Percentiles rank a stretch among this genome's conserved stretches.
These are phyloP conservation scores for Acanthamoeba royreba DNA, from an alignment of 208 protist genomes.

Conservation along the genomic window DNA sequence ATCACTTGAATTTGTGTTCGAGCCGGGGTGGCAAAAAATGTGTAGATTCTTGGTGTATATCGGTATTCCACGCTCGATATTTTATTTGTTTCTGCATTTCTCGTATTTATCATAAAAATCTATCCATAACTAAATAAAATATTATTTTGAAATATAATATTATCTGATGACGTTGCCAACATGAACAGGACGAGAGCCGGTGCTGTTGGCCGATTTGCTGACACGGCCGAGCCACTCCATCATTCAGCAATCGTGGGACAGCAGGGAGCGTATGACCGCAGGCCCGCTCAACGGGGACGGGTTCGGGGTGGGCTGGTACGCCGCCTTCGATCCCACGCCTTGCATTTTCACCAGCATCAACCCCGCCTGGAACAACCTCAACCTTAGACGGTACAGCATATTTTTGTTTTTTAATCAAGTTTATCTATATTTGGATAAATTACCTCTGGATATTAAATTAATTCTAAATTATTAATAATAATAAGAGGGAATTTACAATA, in stretches of 20 bases:
- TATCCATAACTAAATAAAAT: too few species aligned
- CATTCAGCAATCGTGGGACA: slow-evolving; percentile 34
- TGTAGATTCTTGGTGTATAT: not conserved
- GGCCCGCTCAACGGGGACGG: slow-evolving; percentile 49
- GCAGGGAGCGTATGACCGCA: slow-evolving; percentile 18
- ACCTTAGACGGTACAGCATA: not conserved
- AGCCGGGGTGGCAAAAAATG: not conserved
- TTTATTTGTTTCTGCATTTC: too few species aligned
- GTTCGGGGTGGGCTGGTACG: slow-evolving; percentile 51
- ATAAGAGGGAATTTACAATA: too few species aligned
- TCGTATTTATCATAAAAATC: too few species aligned
- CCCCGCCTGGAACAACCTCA: slow-evolving; percentile 56
- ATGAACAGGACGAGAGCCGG: too few species aligned
- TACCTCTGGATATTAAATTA: not conserved
- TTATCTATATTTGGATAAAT: not conserved
- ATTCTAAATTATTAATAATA: not conserved
- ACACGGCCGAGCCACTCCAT: slow-evolving; percentile 38
- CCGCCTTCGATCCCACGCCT: slow-evolving; percentile 21
- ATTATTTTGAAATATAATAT: too few species aligned
- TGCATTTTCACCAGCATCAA: slow-evolving; percentile 52
- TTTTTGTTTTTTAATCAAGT: not conserved
- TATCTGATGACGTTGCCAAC: too few species aligned
- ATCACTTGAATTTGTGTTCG: too few species aligned
- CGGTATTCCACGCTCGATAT: too few species aligned
- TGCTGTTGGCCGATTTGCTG: slow-evolving; percentile 17